Conservation (phyloP, 2,329 filamentous ascomycete species). For the Stagonosporopsis chrysanthemi region DNA sequence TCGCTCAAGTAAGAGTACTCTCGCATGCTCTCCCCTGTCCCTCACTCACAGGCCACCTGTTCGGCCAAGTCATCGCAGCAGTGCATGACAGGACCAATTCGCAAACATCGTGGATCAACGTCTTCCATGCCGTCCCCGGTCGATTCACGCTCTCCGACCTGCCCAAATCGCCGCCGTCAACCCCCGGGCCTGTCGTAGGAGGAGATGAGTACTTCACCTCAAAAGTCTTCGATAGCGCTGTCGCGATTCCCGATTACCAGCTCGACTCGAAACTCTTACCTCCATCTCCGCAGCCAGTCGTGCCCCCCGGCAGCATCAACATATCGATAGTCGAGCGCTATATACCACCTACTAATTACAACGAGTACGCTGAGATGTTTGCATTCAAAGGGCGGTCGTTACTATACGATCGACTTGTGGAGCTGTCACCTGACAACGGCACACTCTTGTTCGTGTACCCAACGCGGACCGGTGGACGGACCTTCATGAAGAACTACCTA, state of each 20-base stretch:
- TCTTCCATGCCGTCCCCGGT: constrained; percentile 69
- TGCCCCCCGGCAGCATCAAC: constrained; percentile 66
- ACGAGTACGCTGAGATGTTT: constrained; percentile 68
- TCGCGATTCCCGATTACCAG: constrained; percentile 66
- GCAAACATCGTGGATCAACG: constrained; percentile 67
- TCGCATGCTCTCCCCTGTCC: constrained; percentile 68
- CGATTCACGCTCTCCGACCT: constrained; percentile 68
- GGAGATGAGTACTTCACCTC: constrained; percentile 68
- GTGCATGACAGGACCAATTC: constrained; percentile 62
- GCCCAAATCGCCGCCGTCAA: constrained; percentile 68
- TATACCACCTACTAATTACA: constrained; percentile 66
- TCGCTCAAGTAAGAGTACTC: constrained; percentile 61
- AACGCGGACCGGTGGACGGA: constrained; percentile 63
- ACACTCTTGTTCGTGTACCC: constrained; percentile 70
- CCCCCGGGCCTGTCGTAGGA: constrained; percentile 60
- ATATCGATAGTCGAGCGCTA: constrained; percentile 70
- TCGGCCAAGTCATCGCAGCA: constrained; percentile 61
- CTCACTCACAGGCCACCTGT: constrained; percentile 58
- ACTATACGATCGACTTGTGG: constrained; percentile 66
- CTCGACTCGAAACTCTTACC: constrained; percentile 59
- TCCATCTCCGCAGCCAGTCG: constrained; percentile 63
- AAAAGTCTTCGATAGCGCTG: constrained; percentile 68
- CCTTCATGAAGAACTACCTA: constrained; percentile 67
- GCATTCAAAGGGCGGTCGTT: constrained; percentile 60
- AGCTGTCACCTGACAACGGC: constrained; percentile 65